Percentiles rank a stretch among this genome's conserved stretches.
These are phyloP conservation scores for Hibiscus syriacus DNA, from an alignment of 345 rosid species.

Conservation along the genomic window DNA sequence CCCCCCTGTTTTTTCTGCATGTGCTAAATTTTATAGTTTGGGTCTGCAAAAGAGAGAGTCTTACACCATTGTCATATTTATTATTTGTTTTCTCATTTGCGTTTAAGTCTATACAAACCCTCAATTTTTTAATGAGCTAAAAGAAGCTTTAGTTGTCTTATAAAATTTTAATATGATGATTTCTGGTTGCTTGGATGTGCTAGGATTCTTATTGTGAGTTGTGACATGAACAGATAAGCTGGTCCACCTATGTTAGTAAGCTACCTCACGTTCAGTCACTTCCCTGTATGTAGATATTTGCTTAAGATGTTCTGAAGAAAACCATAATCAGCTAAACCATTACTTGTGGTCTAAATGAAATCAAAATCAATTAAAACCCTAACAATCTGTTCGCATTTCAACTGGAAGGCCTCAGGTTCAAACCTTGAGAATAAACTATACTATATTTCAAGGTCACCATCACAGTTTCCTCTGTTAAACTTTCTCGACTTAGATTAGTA, in stretches of 20 bases:
- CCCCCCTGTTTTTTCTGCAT: neutral
- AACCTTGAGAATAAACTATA: neutral
- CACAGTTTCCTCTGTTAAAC: neutral
- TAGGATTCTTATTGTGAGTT: neutral
- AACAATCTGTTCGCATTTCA: neutral
- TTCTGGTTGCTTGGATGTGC: neutral
- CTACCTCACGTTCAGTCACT: neutral
- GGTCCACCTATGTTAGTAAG: neutral
- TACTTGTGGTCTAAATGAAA: neutral
- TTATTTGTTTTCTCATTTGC: neutral
- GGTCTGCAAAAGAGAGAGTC: neutral
- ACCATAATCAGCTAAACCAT: neutral
- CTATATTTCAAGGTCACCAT: neutral
- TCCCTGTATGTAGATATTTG: neutral
- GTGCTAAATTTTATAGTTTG: neutral
- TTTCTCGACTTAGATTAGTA: neutral
- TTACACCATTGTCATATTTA: neutral
- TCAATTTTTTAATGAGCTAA: neutral
- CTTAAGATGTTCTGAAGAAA: neutral
- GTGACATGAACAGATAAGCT: neutral
- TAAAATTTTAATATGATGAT: neutral
- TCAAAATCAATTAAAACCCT: neutral
- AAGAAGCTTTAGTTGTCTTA: neutral
- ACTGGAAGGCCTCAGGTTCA: neutral
- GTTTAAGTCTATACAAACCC: neutral